Evolutionary conservation across 1,139 yeast genomes (phyloP).

Genomic region (Lodderomyces margitis): DNA sequence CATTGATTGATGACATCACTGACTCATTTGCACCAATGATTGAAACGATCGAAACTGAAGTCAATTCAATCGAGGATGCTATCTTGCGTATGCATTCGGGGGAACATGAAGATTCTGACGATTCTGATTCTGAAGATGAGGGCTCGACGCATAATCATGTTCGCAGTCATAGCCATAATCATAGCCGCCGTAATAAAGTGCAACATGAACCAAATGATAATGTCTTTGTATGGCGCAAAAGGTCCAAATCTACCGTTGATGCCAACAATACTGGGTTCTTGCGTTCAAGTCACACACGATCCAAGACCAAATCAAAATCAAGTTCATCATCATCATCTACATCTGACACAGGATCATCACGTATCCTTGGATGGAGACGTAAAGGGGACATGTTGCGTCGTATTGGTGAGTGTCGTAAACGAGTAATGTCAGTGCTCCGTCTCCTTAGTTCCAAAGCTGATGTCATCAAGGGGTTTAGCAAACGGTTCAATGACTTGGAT

Average conservation of each 20-base stretch:
- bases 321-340: conserved; percentile 24
- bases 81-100: conserved; percentile 83
- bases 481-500: conserved; percentile 84
- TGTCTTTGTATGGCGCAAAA: conserved; percentile 36
- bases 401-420: conserved; percentile 91
- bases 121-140: conserved; percentile 32
- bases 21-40: conserved; percentile 98
- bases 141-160: conserved; percentile 13
- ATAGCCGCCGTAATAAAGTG: neutral
- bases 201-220: conserved; percentile 15
- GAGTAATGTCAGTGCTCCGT: conserved; percentile 87
- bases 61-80: conserved; percentile 87
- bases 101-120: conserved; percentile 44
- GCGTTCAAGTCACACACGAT: neutral
- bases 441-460: conserved; percentile 91
- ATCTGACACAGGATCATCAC: conserved; percentile 44
- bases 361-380: conserved; percentile 75
- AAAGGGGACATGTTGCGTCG: conserved; percentile 93
- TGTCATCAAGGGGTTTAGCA: conserved; percentile 91
- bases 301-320: conserved; percentile 8
- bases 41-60: conserved; percentile 89
- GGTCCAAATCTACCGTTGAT: conserved; percentile 43
- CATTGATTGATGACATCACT: conserved; percentile 92
- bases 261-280: conserved; percentile 16
- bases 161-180: conserved; percentile 2